These are phyloP conservation scores for Strigomonas galati DNA, from an alignment of 208 protist genomes.

Conservation along the genomic window DNA sequence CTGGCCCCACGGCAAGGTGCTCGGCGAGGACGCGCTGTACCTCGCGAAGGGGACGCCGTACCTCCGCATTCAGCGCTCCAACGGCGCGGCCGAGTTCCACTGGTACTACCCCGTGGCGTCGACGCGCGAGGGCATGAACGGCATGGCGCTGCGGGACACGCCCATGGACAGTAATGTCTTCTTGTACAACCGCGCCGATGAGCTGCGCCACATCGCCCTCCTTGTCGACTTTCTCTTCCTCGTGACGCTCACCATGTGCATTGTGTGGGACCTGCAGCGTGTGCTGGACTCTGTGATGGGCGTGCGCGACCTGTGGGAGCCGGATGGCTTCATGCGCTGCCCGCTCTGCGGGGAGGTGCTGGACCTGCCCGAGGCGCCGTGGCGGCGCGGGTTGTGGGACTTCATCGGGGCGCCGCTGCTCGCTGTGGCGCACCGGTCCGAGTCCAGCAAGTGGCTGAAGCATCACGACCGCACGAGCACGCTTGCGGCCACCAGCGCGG, in stretches of 20 bases:
- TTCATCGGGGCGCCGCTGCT: slow-evolving; percentile 4
- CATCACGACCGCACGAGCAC: not conserved
- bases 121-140: slow-evolving; percentile 15
- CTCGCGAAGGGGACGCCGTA: slow-evolving; percentile 4
- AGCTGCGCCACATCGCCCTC: slow-evolving; percentile 21
- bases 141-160: slow-evolving; percentile 1
- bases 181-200: slow-evolving; percentile 28
- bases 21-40: slow-evolving; percentile 12
- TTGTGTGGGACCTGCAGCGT: slow-evolving; percentile 30
- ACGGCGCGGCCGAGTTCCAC: slow-evolving; percentile 18
- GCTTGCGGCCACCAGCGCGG: slow-evolving; percentile 16
- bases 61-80: not conserved
- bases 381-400: slow-evolving; percentile 8
- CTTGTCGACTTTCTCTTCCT: slow-evolving; percentile 16
- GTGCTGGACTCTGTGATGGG: slow-evolving; percentile 42
- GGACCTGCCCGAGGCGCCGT: slow-evolving; percentile 11
- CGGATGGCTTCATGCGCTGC: slow-evolving; percentile 49
- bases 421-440: not conserved
- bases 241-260: slow-evolving; percentile 18
- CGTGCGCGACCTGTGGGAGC: slow-evolving; percentile 45
- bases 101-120: slow-evolving; percentile 34
- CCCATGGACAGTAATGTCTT: slow-evolving; percentile 23
- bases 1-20: slow-evolving; percentile 21
- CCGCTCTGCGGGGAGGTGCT: slow-evolving; percentile 56
- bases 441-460: not conserved